Base-by-base conservation (phyloP, 371 early-diverging fungal species). In the Saksenaea oblongispora region DNA sequence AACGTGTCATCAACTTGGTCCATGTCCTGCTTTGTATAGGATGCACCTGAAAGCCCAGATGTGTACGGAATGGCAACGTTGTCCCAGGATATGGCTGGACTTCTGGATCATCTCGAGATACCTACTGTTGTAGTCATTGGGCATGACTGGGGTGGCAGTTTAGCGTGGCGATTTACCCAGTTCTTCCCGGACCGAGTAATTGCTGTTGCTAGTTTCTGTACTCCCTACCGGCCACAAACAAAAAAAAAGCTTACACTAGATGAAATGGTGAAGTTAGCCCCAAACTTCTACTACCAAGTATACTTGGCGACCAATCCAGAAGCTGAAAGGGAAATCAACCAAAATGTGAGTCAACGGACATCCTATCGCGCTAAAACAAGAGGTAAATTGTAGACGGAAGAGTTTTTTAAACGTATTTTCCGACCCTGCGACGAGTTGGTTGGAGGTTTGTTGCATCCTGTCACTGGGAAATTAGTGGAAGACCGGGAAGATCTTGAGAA, bases 111-210 rank as follows among this genome's bases (percentile, higher is more conserved):
- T 34, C 70, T 89, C 39, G 56, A 83, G 24, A 71, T 87, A 17
- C 80, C 83, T 31, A 83, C 78, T 18, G 86, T 87, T 14, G 84
- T 86, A 1, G 82, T 88, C 18, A 62, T 89, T 39, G 91, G 90
- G 27, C 92, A 92, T 66, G 92, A 92, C 71, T 92, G 91, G 87
- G 93, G 93, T 57, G 93, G 89, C 65, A 57, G 74, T 26, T 56
- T 83, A 15, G 89, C 75, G 31, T 93, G 91, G 91, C 74, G 91
- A 14, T 84, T 89, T 59, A 80, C 83, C 11, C 78, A 87, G 58
- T 87, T 84, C 70, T 78, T 85, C 61, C 90, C 93, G 9, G 75
- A 87, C 1, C 81, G 88, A 15, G 84, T 90, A 11, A 62, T 57
- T 5, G 88, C 87, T 17, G 78, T 91, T 42, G 85, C 80, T 22